Evolutionary conservation across 2,329 filamentous ascomycete species (phyloP), one percentile per base, ranked within the genome.

Genomic region (Fusarium dlaminii): DNA sequence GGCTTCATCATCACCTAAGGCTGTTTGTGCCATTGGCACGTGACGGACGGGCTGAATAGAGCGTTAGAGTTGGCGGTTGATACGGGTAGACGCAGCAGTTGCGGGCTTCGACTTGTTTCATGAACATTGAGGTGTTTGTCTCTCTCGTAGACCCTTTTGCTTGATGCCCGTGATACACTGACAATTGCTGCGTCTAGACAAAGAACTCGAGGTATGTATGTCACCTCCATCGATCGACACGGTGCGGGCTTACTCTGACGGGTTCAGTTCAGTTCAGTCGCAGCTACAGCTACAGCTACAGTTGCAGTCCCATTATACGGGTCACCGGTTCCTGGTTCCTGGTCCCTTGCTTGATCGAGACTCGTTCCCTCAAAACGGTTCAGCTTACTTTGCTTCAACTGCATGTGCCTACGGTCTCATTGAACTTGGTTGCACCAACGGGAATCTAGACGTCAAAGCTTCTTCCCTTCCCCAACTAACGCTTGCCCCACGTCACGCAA

Each of bases 381-480:
- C 30, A n/a, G 30, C 32, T 34, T 39, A 46, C 52, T 63, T 62
- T 27, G 15, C 32, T 27, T 36, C 49, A 54, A 39, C 51, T n/a
- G 20, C 51, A 29, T 54, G 24, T 39, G 34, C 69, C 57, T 54
- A 72, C 37, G 36, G 30, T 30, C 36, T 40, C 56, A 40, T 54
- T 58, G 48, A 48, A 66, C 63, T 55, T 55, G 61, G 74, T 71
- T 73, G 59, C 69, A 75, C 68, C 66, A 66, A 34, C 54, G 42
- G 40, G 36, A 40, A 60, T 48, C 24, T 49, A 32, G 57, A 60
- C 52, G 73, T 75, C 76, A 70, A 76, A 78, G 76, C 76, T 77
- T 77, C 70, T 67, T 46, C 45, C 42, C 27, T 54, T 56, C 67
- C 72, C 71, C 63, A 51, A 51, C 48, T 51, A 18, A 58, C 51